These are phyloP conservation scores for Plasmodium inui DNA, from an alignment of 169 alveolate genomes.

Conservation along the genomic window DNA sequence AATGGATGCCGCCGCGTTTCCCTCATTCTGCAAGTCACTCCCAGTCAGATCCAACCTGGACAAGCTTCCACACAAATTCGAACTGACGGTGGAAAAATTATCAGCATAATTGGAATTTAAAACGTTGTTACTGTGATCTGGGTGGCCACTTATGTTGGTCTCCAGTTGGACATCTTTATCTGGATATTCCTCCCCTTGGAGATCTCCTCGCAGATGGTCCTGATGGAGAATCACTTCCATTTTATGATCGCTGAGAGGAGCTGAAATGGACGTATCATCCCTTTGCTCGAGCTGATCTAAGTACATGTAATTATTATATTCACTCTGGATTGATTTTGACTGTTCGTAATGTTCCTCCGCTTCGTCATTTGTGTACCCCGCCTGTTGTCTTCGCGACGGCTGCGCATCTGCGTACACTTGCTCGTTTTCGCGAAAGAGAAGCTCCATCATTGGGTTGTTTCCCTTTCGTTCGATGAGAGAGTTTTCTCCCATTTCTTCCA, in stretches of 20 bases:
- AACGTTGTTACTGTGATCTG: neutral
- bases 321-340: neutral
- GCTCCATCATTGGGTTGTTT: constrained; percentile 42
- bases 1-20: neutral
- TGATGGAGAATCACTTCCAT: neutral
- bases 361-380: neutral
- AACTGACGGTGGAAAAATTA: neutral
- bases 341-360: neutral
- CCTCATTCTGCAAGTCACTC: neutral
- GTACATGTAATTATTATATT: neutral
- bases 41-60: neutral
- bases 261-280: neutral
- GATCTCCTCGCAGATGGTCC: neutral
- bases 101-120: neutral
- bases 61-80: neutral
- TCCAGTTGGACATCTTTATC: neutral
- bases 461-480: neutral
- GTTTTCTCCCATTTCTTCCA: neutral
- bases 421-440: constrained; percentile 34
- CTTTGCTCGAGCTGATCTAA: neutral
- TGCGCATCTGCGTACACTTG: neutral
- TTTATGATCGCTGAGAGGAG: neutral
- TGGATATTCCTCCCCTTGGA: neutral
- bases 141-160: neutral
- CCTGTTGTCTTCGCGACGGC: neutral